Evolutionary conservation across 768 basidiomycete species (phyloP), one percentile per base, ranked within the genome.

Genomic region (Mycena leptocephala): DNA sequence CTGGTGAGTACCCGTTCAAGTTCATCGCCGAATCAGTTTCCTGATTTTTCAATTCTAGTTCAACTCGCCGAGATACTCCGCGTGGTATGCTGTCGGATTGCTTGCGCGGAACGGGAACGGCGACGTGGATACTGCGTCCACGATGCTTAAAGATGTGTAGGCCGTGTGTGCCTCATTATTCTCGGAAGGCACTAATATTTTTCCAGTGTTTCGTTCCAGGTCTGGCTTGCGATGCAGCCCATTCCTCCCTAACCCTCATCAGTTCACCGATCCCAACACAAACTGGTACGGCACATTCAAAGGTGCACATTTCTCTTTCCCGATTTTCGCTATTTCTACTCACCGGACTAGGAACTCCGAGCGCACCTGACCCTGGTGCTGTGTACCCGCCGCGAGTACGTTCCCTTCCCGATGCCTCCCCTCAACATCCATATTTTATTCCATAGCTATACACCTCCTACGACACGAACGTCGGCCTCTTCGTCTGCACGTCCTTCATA

Each of bases 401-500:
- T 41, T 35, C 28, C 7, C 4, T 13, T 28, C 9, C 13, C 20
- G 9, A 46, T 7, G 24, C 26, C 11, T 46, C 51, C 6, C 33
- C 46, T 14, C 22, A 26, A 26, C 33, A 24, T 5, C 20, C 18
- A n/a, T 20, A 6, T 22, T 13, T 39, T 28, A 20, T 32, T 24
- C 26, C 39, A 28, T 43, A 82, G 82, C 73, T 76, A 1, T 83
- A 84, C 64, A 56, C 32, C 2, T 83, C 83, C 3, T 84, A 84
- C 56, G 83, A 84, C 62, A 58, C 70, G 5, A 84, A 84, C 56
- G 65, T 75, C 48, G 83, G 74, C 3, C 75, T 84, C 2, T 83
- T 84, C 65, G 80, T 84, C 14, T 80, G 80, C 51, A 84, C 83
- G 1, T 80, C 83, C 5, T 82, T 81, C 79, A 83, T 84, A 51